Percentiles rank a stretch among this genome's conserved stretches.
Evolutionary conservation across 352 stramenopile genomes (phyloP).

Genomic region (Pythium biforme): DNA sequence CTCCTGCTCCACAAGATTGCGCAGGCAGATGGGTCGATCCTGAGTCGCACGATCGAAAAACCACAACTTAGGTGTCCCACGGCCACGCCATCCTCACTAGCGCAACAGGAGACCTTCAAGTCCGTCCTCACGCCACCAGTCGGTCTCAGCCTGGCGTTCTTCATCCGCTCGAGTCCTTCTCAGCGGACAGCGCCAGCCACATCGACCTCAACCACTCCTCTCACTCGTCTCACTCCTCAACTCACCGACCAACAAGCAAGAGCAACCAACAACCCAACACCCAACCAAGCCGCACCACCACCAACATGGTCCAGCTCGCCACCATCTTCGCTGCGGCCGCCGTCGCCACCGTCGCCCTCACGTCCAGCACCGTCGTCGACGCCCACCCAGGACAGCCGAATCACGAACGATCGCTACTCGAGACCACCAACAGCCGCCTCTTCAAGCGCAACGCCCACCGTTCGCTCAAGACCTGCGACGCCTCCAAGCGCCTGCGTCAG

Average conservation of each 20-base stretch:
- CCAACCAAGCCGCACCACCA: not conserved
- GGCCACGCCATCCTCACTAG: too few species aligned
- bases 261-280: too few species aligned
- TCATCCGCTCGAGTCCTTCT: too few species aligned
- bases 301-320: conserved; percentile 5
- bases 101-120: too few species aligned
- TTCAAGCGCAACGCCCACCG: not conserved
- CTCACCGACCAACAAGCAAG: not conserved
- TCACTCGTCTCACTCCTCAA: not conserved
- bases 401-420: not conserved
- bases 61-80: too few species aligned
- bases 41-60: not conserved
- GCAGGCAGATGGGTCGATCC: too few species aligned
- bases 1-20: too few species aligned
- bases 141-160: too few species aligned
- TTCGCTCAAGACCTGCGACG: conserved; percentile 9
- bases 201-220: too few species aligned
- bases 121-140: too few species aligned
- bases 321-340: not conserved
- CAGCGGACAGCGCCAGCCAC: too few species aligned
- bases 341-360: too few species aligned
- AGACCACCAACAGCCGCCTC: not conserved
- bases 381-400: not conserved
- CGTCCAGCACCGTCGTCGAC: not conserved
- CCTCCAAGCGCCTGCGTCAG: conserved; percentile 1